Evolutionary conservation across 2,329 filamentous ascomycete species (phyloP).

Genomic region (Ustulina deusta): DNA sequence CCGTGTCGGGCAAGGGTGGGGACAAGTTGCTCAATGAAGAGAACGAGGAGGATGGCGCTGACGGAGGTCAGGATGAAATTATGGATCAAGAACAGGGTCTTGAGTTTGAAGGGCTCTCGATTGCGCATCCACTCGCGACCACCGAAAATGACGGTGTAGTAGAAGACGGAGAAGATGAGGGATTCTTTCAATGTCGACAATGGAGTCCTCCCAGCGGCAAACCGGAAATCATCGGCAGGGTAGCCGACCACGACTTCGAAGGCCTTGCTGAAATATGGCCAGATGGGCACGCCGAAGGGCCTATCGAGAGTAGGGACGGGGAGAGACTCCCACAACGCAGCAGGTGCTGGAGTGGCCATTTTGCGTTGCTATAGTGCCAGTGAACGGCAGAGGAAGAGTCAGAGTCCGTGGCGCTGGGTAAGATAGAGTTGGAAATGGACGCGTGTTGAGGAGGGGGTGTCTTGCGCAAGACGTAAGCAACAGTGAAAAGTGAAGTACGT

Average conservation of each 20-base stretch:
- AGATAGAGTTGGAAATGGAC: slow-evolving; percentile 6
- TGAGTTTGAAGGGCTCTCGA: slow-evolving; percentile 86
- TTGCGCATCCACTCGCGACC: slow-evolving; percentile 93
- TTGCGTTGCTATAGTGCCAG: slow-evolving; percentile 20
- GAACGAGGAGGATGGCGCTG: slow-evolving; percentile 80
- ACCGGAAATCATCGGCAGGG: slow-evolving; percentile 86
- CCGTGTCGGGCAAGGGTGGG: slow-evolving; percentile 84
- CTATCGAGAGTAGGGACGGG: slow-evolving; percentile 86
- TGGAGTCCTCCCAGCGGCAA: slow-evolving; percentile 82
- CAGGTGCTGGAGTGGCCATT: slow-evolving; percentile 51
- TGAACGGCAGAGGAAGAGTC: neutral
- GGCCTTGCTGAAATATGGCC: slow-evolving; percentile 93
- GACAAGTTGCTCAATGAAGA: slow-evolving; percentile 92
- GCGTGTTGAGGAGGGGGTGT: slow-evolving; percentile 7
- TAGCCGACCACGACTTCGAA: slow-evolving; percentile 84
- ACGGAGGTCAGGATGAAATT: slow-evolving; percentile 94
- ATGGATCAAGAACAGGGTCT: slow-evolving; percentile 91
- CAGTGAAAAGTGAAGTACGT: slow-evolving; percentile 6
- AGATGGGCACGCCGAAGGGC: slow-evolving; percentile 90
- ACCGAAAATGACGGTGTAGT: slow-evolving; percentile 94
- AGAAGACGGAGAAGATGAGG: slow-evolving; percentile 81
- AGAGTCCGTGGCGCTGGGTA: slow-evolving; percentile 12
- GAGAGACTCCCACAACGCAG: slow-evolving; percentile 65
- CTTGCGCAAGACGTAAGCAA: slow-evolving; percentile 14
- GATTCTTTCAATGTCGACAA: slow-evolving; percentile 92